Conservation (phyloP, 2,329 filamentous ascomycete genomes). For the Magnaporthiopsis rhizophila region DNA sequence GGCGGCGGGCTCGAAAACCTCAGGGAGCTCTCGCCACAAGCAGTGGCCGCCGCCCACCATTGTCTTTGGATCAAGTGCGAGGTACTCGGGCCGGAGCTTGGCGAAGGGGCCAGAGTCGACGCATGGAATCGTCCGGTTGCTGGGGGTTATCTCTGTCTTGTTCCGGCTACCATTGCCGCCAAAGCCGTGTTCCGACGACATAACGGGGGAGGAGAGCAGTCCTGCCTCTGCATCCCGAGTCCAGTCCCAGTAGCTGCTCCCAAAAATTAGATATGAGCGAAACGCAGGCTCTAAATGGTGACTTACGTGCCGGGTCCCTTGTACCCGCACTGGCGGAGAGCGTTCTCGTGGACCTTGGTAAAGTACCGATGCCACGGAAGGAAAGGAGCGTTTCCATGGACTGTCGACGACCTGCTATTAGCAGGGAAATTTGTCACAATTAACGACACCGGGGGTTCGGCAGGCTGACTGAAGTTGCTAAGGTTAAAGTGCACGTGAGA, state of each 20-base stretch:
- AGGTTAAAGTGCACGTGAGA: not conserved
- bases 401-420: not conserved
- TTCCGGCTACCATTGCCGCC: conserved; percentile 19
- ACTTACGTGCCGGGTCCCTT: not conserved
- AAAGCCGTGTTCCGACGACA: conserved; percentile 36
- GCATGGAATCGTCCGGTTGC: conserved; percentile 43
- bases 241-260: conserved; percentile 40
- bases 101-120: conserved; percentile 41
- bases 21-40: not conserved
- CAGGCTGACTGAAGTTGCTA: not conserved
- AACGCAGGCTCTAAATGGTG: not conserved
- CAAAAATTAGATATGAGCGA: not conserved
- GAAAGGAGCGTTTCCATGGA: not conserved
- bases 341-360: not conserved
- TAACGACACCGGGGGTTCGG: not conserved
- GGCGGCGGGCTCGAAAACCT: not conserved
- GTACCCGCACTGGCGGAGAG: not conserved
- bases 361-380: conserved; percentile 1
- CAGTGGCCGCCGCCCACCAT: conserved; percentile 18
- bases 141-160: conserved; percentile 32
- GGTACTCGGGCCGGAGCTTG: conserved; percentile 27
- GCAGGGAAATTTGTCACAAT: not conserved
- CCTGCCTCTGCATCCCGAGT: conserved; percentile 23
- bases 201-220: conserved; percentile 31
- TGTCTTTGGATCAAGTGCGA: conserved; percentile 16